Percentiles rank a stretch among this genome's conserved stretches.
Evolutionary conservation across 2,329 filamentous ascomycete species (phyloP).

Genomic region (Polytolypa hystricis): DNA sequence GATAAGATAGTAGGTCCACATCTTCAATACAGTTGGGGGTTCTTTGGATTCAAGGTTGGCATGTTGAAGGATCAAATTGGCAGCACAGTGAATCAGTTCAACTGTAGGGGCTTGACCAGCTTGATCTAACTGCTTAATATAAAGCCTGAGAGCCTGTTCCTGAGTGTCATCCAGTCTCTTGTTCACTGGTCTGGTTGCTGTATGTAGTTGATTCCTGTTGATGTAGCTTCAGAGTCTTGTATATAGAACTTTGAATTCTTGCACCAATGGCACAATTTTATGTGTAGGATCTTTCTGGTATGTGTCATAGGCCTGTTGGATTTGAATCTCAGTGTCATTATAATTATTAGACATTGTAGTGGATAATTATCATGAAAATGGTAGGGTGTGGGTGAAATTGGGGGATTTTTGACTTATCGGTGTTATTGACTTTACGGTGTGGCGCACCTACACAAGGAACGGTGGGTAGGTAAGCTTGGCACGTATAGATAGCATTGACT

Average conservation of each 20-base stretch:
- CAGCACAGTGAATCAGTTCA: neutral
- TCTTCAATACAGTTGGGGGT: neutral
- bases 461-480: too few species aligned
- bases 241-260: neutral
- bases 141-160: neutral
- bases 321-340: neutral
- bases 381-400: neutral
- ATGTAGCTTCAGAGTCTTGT: neutral
- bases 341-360: neutral
- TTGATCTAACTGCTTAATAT: neutral
- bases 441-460: too few species aligned
- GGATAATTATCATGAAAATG: neutral
- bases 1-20: neutral
- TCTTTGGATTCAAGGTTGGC: neutral
- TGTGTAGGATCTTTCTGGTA: neutral
- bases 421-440: too few species aligned
- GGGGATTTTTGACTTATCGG: slow-evolving; percentile 1
- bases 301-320: neutral
- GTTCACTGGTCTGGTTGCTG: neutral
- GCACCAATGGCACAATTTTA: neutral
- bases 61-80: neutral
- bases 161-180: neutral
- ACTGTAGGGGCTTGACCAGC: neutral
- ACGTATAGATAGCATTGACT: too few species aligned
- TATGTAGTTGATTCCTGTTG: neutral